Base-by-base conservation (phyloP, 2,329 filamentous ascomycete genomes). In the Aspergillus ochraceoroseus region DNA sequence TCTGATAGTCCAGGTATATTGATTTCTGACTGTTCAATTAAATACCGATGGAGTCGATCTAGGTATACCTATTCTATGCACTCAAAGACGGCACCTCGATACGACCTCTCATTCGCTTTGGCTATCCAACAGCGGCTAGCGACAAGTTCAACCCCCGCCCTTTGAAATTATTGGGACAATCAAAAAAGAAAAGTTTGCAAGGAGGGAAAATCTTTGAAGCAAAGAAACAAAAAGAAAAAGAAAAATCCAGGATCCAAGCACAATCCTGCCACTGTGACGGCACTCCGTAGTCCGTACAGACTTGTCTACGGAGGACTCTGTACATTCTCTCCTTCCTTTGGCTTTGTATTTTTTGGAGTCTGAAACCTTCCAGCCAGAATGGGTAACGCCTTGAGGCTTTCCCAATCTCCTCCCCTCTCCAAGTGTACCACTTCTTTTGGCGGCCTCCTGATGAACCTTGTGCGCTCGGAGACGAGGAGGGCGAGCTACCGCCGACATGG, bases 31-130 rank as follows among this genome's bases (percentile, higher is more conserved):
- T 27, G 32, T 30, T 37, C 29, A 43, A 38, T 38, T 15, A 38
- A 29, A 13, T 18, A 28, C 32, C 31, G 28, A 34, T 40, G 13
- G 25, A 40, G 30, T 30, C 34, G 35, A 38, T 38, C 41, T 15
- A 30, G n/a, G n/a, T n/a, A n/a, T n/a, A n/a, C n/a, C n/a, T n/a
- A n/a, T n/a, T n/a, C n/a, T n/a, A 22, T 34, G 31, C 31, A 28
- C 18, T 38, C n/a, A 1, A n/a, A 38, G 41, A 43, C 33, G 41
- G 39, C 27, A 39, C 26, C 36, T 44, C 41, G 17, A 44, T 38
- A 25, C 41, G 36, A 36, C 35, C 33, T 48, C 48, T 51, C 46
- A 51, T 44, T 39, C 36, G 35, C 32, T 37, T 32, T 32, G 25
- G 14, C 20, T 22, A 15, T 33, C 30, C 34, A 43, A 30, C 31